Evolutionary conservation across 202 grass and related monocot genomes (phyloP).

Genomic region (Cymbopogon flexuosus): DNA sequence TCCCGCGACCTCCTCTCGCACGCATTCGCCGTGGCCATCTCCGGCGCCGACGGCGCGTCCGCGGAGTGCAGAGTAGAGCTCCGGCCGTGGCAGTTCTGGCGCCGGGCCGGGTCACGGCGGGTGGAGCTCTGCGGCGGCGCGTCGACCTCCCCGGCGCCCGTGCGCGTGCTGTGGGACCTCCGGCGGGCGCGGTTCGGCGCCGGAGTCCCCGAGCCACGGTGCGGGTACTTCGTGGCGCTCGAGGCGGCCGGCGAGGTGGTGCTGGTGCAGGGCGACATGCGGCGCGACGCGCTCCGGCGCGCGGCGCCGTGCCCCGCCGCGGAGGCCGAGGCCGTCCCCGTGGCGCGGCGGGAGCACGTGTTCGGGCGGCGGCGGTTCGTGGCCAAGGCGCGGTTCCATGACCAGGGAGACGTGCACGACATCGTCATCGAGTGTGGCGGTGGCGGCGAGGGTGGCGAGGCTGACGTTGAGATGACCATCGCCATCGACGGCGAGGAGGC

Average conservation of each 20-base stretch:
- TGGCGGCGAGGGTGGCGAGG: slow-evolving; percentile 22
- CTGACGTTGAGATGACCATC: slow-evolving; percentile 56
- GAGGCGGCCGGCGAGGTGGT: slow-evolving; percentile 56
- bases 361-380: slow-evolving; percentile 55
- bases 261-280: slow-evolving; percentile 63
- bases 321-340: slow-evolving; percentile 21
- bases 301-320: slow-evolving; percentile 30
- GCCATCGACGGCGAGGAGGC: slow-evolving; percentile 58
- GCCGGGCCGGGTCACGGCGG: slow-evolving; percentile 48
- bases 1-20: slow-evolving; percentile 59
- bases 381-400: slow-evolving; percentile 63
- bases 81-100: slow-evolving; percentile 81
- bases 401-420: slow-evolving; percentile 54
- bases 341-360: slow-evolving; percentile 69
- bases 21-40: slow-evolving; percentile 51
- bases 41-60: slow-evolving; percentile 23
- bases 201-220: slow-evolving; percentile 46
- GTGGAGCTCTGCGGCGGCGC: slow-evolving; percentile 41
- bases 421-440: slow-evolving; percentile 51
- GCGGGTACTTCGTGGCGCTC: slow-evolving; percentile 53
- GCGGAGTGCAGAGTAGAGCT: slow-evolving; percentile 56
- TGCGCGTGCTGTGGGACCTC: slow-evolving; percentile 80
- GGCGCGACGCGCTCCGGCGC: slow-evolving; percentile 49
- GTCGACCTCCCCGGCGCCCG: not conserved
- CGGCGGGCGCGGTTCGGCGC: slow-evolving; percentile 48